These are phyloP conservation scores for Lactarius sp. DNA, from an alignment of 768 basidiomycete genomes.

Conservation along the genomic window DNA sequence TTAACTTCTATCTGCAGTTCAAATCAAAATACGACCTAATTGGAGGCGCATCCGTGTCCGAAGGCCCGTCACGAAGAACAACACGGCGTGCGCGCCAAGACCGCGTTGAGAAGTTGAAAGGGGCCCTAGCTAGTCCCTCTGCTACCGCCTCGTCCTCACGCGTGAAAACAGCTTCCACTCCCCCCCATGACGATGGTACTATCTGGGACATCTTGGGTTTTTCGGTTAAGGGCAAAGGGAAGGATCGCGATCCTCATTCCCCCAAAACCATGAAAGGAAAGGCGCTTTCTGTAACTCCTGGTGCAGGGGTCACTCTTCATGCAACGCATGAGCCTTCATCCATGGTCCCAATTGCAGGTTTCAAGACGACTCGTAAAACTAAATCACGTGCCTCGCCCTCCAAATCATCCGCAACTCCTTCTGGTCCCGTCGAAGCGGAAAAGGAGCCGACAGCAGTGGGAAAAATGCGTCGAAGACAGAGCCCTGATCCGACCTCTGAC, in stretches of 20 bases:
- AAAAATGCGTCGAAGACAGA: conserved; percentile 11
- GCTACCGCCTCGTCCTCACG: conserved; percentile 19
- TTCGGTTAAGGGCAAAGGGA: conserved; percentile 33
- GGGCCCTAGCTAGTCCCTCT: conserved; percentile 28
- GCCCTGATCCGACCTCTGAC: conserved; percentile 11
- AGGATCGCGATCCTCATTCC: conserved; percentile 24
- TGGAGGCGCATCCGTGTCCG: conserved; percentile 39
- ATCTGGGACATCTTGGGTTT: conserved; percentile 33
- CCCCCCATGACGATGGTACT: conserved; percentile 26
- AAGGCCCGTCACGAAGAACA: conserved; percentile 46
- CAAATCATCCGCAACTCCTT: background rate
- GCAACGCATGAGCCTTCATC: background rate
- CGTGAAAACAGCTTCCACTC: conserved; percentile 17
- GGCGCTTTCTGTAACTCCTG: background rate
- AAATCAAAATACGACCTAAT: conserved; percentile 60
- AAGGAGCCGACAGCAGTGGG: background rate
- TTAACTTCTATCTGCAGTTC: conserved; percentile 38
- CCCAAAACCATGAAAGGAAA: conserved; percentile 20
- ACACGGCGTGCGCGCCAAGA: conserved; percentile 58
- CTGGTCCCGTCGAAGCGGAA: conserved; percentile 11
- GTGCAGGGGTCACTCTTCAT: background rate
- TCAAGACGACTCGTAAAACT: conserved; percentile 8
- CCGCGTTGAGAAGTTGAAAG: conserved; percentile 43
- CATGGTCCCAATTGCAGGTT: background rate
- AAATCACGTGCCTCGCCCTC: conserved; percentile 1